phyloP scores from a whole-genome alignment of 495 filamentous ascomycete genomes.

The Thermothielavioides terrestris region DNA sequence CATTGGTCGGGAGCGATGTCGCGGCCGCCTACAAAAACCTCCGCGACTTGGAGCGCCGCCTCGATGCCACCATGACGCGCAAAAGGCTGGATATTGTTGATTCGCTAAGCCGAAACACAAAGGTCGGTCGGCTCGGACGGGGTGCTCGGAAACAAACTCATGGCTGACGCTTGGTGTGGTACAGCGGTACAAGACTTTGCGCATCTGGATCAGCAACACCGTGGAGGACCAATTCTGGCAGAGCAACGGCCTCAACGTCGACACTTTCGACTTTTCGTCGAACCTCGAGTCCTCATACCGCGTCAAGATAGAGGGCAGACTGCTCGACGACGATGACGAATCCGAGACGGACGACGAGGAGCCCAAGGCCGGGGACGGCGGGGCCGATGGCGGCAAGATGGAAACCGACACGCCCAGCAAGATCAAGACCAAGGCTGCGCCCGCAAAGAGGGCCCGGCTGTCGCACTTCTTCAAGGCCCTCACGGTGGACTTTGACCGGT shows the following conservation, averaged over 20 bases:
- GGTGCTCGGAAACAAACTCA: neutral
- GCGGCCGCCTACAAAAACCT: slow-evolving; percentile 73
- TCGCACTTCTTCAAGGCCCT: slow-evolving; percentile 95
- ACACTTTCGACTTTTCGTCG: slow-evolving; percentile 65
- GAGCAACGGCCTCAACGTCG: slow-evolving; percentile 50
- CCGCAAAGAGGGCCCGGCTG: slow-evolving; percentile 51
- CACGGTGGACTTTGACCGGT: slow-evolving; percentile 75
- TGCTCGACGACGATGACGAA: slow-evolving; percentile 67
- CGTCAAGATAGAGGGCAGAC: slow-evolving; percentile 86
- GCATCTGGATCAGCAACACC: slow-evolving; percentile 94
- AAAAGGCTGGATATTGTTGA: slow-evolving; percentile 89
- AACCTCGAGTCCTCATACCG: slow-evolving; percentile 67
- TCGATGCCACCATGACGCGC: slow-evolving; percentile 91
- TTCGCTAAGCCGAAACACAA: slow-evolving; percentile 65
- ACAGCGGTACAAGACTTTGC: slow-evolving; percentile 69
- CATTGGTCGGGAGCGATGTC: slow-evolving; percentile 63
- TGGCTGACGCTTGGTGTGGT: slow-evolving; percentile 5
- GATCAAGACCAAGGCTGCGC: slow-evolving; percentile 30
- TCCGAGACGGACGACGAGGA: slow-evolving; percentile 50
- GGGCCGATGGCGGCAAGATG: slow-evolving; percentile 47
- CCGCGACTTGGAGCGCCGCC: slow-evolving; percentile 75
- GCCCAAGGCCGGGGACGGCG: slow-evolving; percentile 34
- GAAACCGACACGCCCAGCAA: slow-evolving; percentile 57
- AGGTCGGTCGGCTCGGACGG: slow-evolving; percentile 36
- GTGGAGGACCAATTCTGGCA: slow-evolving; percentile 95